A percentile compares a stretch with the other conserved stretches of the same genome.
Evolutionary conservation across 257 asterid genomes (phyloP).

Genomic region (Solanum megistacrolobum): DNA sequence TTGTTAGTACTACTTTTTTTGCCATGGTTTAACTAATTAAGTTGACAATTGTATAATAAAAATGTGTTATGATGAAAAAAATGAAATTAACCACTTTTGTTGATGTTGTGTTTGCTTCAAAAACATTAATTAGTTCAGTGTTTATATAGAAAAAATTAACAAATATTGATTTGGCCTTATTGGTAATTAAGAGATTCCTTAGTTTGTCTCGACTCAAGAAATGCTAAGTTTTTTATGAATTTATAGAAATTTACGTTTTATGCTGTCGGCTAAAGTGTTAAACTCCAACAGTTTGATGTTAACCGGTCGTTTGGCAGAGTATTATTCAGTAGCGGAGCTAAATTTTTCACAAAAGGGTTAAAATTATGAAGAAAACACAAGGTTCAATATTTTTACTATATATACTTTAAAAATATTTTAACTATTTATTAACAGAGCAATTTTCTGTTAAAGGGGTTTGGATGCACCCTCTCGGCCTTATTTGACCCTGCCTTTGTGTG

Average conservation of each 20-base stretch:
- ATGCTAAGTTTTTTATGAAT: background rate
- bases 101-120: background rate
- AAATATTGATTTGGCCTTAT: background rate
- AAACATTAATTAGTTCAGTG: background rate
- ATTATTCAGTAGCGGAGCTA: background rate
- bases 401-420: too few species aligned
- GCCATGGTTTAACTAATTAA: background rate
- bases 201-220: background rate
- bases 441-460: too few species aligned
- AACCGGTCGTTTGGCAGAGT: background rate
- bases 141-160: background rate
- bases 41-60: background rate
- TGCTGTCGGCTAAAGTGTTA: background rate
- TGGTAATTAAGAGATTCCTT: background rate
- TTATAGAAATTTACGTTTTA: background rate
- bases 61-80: background rate
- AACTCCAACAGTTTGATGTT: background rate
- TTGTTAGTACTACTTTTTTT: background rate
- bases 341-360: too few species aligned
- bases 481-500: too few species aligned
- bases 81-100: background rate
- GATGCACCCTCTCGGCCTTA: fast-evolving
- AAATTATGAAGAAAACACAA: too few species aligned
- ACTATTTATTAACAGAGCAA: fast-evolving
- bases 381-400: background rate